Evolutionary conservation across 768 basidiomycete genomes (phyloP).

Genomic region (Phaeolepiota aurea): DNA sequence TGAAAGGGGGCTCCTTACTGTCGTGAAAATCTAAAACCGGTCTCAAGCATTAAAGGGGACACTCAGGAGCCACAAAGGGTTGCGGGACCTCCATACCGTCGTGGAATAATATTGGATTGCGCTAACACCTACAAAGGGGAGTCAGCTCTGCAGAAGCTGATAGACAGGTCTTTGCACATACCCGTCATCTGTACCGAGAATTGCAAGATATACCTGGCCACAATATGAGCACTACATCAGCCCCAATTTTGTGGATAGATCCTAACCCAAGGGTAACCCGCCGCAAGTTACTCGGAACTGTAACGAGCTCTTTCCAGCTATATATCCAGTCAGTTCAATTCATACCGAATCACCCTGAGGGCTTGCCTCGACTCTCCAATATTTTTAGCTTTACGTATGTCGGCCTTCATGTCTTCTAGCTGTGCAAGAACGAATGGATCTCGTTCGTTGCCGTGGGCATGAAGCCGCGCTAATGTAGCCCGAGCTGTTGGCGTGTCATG

Average conservation of each 20-base stretch:
- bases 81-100: constrained; percentile 22
- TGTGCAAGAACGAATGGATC: constrained; percentile 41
- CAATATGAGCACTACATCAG: no score
- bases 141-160: no score
- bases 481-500: constrained; percentile 16
- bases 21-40: constrained; percentile 26
- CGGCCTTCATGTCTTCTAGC: constrained; percentile 34
- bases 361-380: constrained; percentile 30
- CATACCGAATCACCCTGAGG: not conserved
- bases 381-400: constrained; percentile 21
- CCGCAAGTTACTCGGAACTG: constrained; percentile 34
- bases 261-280: constrained; percentile 33
- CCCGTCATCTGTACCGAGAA: constrained; percentile 58
- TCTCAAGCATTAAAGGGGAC: no score
- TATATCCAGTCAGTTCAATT: no score
- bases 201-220: constrained; percentile 37
- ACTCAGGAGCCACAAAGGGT: no score
- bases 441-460: constrained; percentile 37
- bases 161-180: constrained; percentile 3
- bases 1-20: constrained; percentile 6
- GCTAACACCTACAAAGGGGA: constrained; percentile 25
- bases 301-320: constrained; percentile 32
- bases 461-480: constrained; percentile 39
- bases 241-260: no score
- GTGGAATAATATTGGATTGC: constrained; percentile 50